Evolutionary conservation across 129 eudicot genomes (phyloP).

Genomic region (Lonicera japonica): DNA sequence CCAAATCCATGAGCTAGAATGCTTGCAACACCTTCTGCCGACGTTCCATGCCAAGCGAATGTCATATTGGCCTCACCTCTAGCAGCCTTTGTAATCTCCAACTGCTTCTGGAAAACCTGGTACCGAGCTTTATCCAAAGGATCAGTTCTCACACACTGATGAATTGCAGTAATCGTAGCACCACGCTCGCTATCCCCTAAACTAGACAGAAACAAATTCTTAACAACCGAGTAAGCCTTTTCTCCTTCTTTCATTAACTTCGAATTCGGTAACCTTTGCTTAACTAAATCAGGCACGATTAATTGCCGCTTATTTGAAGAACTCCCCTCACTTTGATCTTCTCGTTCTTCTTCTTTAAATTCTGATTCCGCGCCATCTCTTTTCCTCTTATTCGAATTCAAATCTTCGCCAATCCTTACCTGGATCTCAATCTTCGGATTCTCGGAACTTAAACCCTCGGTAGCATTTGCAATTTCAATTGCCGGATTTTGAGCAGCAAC

Average conservation of each 20-base stretch:
- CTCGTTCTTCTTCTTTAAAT: conserved; percentile 2
- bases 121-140: conserved; percentile 26
- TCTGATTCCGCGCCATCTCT: conserved; percentile 10
- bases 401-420: conserved; percentile 9
- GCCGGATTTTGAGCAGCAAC: neutral
- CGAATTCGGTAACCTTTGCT: conserved; percentile 25
- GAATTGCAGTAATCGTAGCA: conserved; percentile 28
- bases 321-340: conserved; percentile 10
- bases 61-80: conserved; percentile 35
- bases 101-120: conserved; percentile 27
- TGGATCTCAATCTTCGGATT: conserved; percentile 21
- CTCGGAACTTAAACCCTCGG: neutral
- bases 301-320: conserved; percentile 8
- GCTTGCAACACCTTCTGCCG: conserved; percentile 26
- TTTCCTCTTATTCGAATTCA: conserved; percentile 17
- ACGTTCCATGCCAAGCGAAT: conserved; percentile 44
- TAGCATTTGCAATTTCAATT: neutral
- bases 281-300: neutral
- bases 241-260: conserved; percentile 24
- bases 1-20: conserved; percentile 38
- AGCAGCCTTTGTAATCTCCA: conserved; percentile 25
- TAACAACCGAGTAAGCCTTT: conserved; percentile 11
- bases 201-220: conserved; percentile 26
- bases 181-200: conserved; percentile 12
- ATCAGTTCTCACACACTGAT: conserved; percentile 25